Evolutionary conservation across 441 rosid genomes (phyloP), one percentile per base, ranked within the genome.

Genomic region (Brassica hybrid): DNA sequence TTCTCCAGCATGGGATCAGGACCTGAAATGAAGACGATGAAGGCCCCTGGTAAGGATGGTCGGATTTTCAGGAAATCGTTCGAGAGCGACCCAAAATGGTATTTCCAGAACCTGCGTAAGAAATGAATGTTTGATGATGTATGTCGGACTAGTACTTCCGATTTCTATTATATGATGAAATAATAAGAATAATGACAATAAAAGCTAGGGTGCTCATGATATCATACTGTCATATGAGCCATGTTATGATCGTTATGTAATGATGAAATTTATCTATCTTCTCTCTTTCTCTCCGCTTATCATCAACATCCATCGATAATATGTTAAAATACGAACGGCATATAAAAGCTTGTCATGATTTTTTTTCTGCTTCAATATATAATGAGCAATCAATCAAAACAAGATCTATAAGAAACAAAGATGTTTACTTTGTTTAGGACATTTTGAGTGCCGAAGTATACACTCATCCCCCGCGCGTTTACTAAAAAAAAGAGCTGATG

Each of bases 81-180:
- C 13, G 57, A 74, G 17, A 54, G 34, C 23, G 1, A 63, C 7
- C 75, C 75, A 0, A 79, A 69, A 68, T 25, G 10, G 6, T 79
- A 79, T 69, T 79, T 79, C 30, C 19, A 23, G 8, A 69, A 74
- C 9, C 59, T 79, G 14, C 78, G 75, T 68, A 79, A 74, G 56
- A 69, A 74, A 34, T 78, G 36, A 78, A 59, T 58, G 6, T 45
- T 12, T 45, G 52, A 43, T 76, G 23, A 18, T 14, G 36, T 58
- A 27, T 58, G 19, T 75, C n/a, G 60, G 8, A 19, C 2, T 18
- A 0, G 1, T 65, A 19, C 32, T 19, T 65, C 54, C 14, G 3
- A 5, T 13, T 12, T 65, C 32, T 65, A 13, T 5, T 41, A 19
- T 65, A 6, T 65, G 34, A 13, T 65, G 11, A 13, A 11, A 7